Conservation (phyloP, 83 land plant genomes). For the Picea mariana region DNA sequence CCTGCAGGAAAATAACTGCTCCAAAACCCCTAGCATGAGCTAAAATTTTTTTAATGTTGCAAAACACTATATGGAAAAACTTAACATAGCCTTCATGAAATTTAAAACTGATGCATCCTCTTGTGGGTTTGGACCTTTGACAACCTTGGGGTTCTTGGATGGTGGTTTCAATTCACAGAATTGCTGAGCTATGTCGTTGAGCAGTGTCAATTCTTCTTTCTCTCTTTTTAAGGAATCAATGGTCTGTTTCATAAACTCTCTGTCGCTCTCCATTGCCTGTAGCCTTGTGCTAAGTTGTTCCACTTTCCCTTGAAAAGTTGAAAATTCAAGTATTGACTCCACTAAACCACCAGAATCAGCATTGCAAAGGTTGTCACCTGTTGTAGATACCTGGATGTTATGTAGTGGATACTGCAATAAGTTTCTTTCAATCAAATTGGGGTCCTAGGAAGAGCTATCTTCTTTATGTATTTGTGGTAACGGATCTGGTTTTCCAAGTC, state of each 20-base stretch:
- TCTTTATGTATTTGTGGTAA: conserved; percentile 8
- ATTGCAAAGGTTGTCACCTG: conserved; percentile 7
- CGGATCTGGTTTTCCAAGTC: background rate
- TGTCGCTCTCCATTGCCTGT: conserved; percentile 69
- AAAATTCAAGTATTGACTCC: conserved; percentile 8
- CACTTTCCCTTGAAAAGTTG: conserved; percentile 38
- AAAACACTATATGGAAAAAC: too few relatives aligned
- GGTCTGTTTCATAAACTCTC: conserved; percentile 66
- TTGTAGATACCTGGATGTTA: background rate
- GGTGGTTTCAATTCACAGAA: too few relatives aligned
- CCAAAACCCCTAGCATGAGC: too few relatives aligned
- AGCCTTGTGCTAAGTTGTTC: conserved; percentile 57
- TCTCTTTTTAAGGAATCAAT: conserved; percentile 56
- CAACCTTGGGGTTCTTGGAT: background rate
- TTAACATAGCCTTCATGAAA: background rate
- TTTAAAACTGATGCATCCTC: background rate
- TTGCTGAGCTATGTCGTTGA: too few relatives aligned
- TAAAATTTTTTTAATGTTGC: too few relatives aligned
- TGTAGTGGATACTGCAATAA: too few relatives aligned
- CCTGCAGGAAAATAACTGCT: background rate
- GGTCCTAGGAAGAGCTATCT: background rate
- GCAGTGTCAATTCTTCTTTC: conserved; percentile 56
- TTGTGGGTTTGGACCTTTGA: background rate
- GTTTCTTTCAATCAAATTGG: background rate
- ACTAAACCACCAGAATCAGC: conserved; percentile 15